Conservation (phyloP, 176 grass and related monocot species). For the Hordeum marinum region DNA sequence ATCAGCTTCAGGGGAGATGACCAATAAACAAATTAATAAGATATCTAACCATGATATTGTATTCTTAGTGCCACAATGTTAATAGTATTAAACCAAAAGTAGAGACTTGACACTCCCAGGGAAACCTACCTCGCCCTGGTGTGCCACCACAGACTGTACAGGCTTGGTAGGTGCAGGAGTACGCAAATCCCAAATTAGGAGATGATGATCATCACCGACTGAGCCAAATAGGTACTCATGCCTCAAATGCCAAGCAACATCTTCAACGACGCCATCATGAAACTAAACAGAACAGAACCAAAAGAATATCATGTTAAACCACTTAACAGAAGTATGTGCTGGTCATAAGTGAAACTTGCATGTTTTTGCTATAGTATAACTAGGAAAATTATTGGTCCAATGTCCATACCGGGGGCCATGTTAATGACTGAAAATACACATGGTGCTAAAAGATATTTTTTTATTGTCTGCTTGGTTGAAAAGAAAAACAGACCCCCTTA, state of each 20-base stretch:
- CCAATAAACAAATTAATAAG: not conserved
- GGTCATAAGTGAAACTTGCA: not conserved
- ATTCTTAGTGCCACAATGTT: not conserved
- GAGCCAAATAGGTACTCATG: slow-evolving; percentile 94
- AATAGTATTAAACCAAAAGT: not conserved
- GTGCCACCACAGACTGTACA: slow-evolving; percentile 76
- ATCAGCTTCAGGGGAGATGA: not conserved
- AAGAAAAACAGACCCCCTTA: not conserved
- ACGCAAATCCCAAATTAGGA: slow-evolving; percentile 82
- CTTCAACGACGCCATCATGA: slow-evolving; percentile 95
- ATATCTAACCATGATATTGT: slow-evolving; percentile 7
- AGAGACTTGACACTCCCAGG: slow-evolving; percentile 10
- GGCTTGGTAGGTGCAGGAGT: slow-evolving; percentile 53
- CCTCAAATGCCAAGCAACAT: slow-evolving; percentile 97
- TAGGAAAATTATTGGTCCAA: not conserved
- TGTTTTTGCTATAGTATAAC: not conserved
- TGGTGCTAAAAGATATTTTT: not conserved
- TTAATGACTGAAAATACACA: not conserved
- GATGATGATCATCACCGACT: slow-evolving; percentile 75
- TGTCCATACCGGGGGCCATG: not conserved
- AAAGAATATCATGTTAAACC: slow-evolving; percentile 13
- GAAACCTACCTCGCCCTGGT: slow-evolving; percentile 86
- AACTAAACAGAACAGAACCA: slow-evolving; percentile 41
- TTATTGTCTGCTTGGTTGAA: not conserved
- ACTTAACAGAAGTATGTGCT: not conserved